These are phyloP conservation scores for Pyropia haitanensis DNA, from an alignment of 23 red algal species.

Conservation along the genomic window DNA sequence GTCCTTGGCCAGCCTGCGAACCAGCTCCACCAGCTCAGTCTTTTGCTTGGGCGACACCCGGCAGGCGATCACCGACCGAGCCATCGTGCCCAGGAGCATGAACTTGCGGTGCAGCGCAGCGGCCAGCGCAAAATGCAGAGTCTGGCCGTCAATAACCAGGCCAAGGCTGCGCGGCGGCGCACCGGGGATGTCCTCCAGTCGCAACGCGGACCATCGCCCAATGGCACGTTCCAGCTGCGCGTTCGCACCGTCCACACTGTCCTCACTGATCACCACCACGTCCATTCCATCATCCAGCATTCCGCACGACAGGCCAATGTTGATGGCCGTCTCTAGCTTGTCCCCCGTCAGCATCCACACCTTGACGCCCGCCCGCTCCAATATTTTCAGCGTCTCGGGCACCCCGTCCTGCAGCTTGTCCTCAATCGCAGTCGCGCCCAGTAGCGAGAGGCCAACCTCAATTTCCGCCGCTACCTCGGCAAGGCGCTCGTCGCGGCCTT, in stretches of 20 bases:
- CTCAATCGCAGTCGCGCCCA: slow-evolving; percentile 29
- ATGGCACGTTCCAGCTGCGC: slow-evolving; percentile 28
- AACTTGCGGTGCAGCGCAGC: neutral
- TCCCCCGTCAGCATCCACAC: slow-evolving; percentile 64
- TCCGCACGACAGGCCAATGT: slow-evolving; percentile 43
- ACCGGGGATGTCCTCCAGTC: neutral
- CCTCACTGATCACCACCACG: slow-evolving; percentile 18
- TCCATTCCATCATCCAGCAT: slow-evolving; percentile 22
- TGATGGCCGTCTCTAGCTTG: slow-evolving; percentile 61
- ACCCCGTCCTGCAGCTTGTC: slow-evolving; percentile 58
- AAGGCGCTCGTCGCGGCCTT: slow-evolving; percentile 35
- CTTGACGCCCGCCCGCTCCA: slow-evolving; percentile 25
- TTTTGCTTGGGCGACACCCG: slow-evolving; percentile 47
- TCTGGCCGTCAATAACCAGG: slow-evolving; percentile 26
- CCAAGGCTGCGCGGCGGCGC: slow-evolving; percentile 3
- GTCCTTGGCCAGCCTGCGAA: slow-evolving; percentile 7
- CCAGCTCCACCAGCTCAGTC: slow-evolving; percentile 28
- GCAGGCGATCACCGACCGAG: slow-evolving; percentile 32
- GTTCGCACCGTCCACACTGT: slow-evolving; percentile 10
- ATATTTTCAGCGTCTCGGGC: slow-evolving; percentile 23
- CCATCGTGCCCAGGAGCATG: slow-evolving; percentile 6
- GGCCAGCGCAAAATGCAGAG: slow-evolving; percentile 7
- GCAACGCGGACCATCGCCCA: slow-evolving; percentile 4
- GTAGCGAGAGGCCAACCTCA: slow-evolving; percentile 26
- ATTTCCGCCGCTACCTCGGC: slow-evolving; percentile 63